Percentiles rank a stretch among this genome's conserved stretches.
Evolutionary conservation across 345 rosid species (phyloP).

Genomic region (Euphorbia tirucalli): DNA sequence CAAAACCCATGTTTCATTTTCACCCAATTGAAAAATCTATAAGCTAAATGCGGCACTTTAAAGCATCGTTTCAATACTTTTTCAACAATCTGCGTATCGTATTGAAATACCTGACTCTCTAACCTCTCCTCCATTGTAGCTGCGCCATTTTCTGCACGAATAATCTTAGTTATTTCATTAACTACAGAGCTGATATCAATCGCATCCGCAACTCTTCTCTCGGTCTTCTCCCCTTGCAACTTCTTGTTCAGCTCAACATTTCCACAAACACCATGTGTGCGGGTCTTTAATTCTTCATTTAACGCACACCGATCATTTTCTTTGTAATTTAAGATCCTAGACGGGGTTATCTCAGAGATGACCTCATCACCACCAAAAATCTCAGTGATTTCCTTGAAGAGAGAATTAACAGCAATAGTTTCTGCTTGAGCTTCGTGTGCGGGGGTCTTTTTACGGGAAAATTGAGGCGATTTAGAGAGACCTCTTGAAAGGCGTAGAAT

Average conservation of each 20-base stretch:
- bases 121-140: conserved; percentile 64
- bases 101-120: conserved; percentile 38
- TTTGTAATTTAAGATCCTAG: too few relatives aligned
- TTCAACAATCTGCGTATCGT: conserved; percentile 59
- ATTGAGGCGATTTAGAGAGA: conserved; percentile 39
- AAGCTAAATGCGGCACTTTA: conserved; percentile 71
- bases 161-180: conserved; percentile 47
- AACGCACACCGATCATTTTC: conserved; percentile 15
- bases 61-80: conserved; percentile 76
- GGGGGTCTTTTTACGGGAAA: too few relatives aligned
- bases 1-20: conserved; percentile 46
- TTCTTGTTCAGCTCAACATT: conserved; percentile 33
- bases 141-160: conserved; percentile 39
- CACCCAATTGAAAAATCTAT: conserved; percentile 73
- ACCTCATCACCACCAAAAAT: conserved; percentile 47
- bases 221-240: conserved; percentile 14
- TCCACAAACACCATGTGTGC: conserved; percentile 49
- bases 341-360: conserved; percentile 24
- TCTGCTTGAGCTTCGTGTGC: too few relatives aligned
- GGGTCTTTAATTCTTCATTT: conserved; percentile 4
- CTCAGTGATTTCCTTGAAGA: conserved; percentile 56
- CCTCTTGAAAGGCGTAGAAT: conserved; percentile 25
- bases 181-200: conserved; percentile 52
- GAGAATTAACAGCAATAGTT: conserved; percentile 32
- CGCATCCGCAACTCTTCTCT: conserved; percentile 16